A percentile compares a stretch with the other conserved stretches of the same genome.
phyloP scores from a whole-genome alignment of 2,329 filamentous ascomycete species.

The Aspergillus aculeatus region DNA sequence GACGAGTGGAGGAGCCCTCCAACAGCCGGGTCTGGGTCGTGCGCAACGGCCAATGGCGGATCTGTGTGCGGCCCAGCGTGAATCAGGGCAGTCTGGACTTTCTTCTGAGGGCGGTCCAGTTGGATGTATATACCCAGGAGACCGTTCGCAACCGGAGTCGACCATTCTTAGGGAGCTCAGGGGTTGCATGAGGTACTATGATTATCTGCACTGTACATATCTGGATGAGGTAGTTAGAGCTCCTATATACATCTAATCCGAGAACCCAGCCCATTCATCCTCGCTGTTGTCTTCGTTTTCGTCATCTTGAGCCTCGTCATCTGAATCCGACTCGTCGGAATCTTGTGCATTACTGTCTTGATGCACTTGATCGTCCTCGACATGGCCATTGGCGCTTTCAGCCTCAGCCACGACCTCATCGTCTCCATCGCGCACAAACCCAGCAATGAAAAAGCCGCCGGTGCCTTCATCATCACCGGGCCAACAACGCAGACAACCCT shows the following conservation, averaged over 20 bases:
- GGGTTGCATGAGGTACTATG: background rate
- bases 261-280: conserved; percentile 49
- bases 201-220: conserved; percentile 3
- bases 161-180: conserved; percentile 55
- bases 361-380: conserved; percentile 15
- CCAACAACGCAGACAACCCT: conserved; percentile 78
- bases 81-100: conserved; percentile 61
- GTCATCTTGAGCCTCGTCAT: conserved; percentile 9
- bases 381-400: conserved; percentile 13
- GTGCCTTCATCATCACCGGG: conserved; percentile 78
- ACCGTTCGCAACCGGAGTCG: conserved; percentile 64
- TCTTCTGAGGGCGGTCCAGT: conserved; percentile 70
- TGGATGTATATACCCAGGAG: conserved; percentile 70
- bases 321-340: background rate
- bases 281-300: conserved; percentile 30
- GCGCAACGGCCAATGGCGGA: conserved; percentile 67
- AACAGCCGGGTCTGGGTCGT: conserved; percentile 57
- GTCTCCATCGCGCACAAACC: conserved; percentile 66
- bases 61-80: conserved; percentile 59
- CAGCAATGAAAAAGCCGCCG: conserved; percentile 96
- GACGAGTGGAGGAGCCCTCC: conserved; percentile 14
- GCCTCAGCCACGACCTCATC: conserved; percentile 27
- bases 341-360: too few species aligned
- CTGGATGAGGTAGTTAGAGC: background rate
- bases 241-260: conserved; percentile 28